Evolutionary conservation across 768 basidiomycete genomes (phyloP).

Genomic region (Terana coerulea): DNA sequence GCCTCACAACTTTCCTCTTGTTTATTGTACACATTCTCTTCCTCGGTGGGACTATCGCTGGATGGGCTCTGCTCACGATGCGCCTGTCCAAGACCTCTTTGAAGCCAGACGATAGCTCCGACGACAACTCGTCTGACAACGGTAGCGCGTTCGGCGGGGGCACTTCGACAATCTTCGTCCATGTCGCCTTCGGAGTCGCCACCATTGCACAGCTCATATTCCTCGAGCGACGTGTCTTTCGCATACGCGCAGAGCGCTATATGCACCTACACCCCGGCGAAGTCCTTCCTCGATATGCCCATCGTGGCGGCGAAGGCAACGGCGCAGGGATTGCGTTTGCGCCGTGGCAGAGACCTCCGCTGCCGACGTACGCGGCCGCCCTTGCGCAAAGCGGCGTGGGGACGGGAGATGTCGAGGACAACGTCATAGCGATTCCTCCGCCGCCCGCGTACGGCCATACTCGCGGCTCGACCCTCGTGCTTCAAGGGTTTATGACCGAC

Average conservation of each 20-base stretch:
- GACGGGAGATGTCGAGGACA: conserved; percentile 75
- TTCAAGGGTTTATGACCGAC: conserved; percentile 48
- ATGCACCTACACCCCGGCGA: conserved; percentile 53
- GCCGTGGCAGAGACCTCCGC: conserved; percentile 68
- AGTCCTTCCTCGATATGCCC: conserved; percentile 33
- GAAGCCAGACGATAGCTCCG: neutral
- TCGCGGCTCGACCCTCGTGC: conserved; percentile 61
- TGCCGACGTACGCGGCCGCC: conserved; percentile 69
- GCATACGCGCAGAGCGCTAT: conserved; percentile 66
- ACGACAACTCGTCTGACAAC: neutral
- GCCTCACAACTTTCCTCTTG: conserved; percentile 38
- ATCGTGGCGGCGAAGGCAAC: conserved; percentile 25
- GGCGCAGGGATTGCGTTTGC: conserved; percentile 30
- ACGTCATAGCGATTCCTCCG: conserved; percentile 60
- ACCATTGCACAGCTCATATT: conserved; percentile 53
- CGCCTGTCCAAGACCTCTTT: conserved; percentile 8
- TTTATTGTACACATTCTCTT: conserved; percentile 35
- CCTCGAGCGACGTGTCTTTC: conserved; percentile 59
- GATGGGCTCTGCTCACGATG: conserved; percentile 47
- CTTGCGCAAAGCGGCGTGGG: conserved; percentile 65
- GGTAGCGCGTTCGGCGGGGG: conserved; percentile 7
- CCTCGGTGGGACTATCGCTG: conserved; percentile 46
- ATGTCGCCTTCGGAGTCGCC: conserved; percentile 56
- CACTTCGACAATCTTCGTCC: conserved; percentile 45
- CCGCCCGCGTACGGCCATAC: conserved; percentile 79